Evolutionary conservation across 2,329 filamentous ascomycete species (phyloP), one percentile per base, ranked within the genome.

Genomic region (Emergomyces orientalis): DNA sequence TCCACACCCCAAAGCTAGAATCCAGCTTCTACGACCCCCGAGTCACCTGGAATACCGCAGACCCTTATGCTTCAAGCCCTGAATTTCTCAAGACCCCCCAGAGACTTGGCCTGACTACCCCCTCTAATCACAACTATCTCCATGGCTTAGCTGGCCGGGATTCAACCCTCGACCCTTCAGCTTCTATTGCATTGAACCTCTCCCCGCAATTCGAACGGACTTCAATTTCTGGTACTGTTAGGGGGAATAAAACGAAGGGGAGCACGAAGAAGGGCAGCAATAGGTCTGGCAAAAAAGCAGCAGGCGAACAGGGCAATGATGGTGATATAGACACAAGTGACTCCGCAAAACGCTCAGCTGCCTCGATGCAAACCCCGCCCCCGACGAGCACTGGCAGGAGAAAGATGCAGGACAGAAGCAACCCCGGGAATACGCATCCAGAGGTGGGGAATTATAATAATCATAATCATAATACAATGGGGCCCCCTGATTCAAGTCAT

Each of bases 341-440:
- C 54, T 75, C 75, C 14, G 70, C 72, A 63, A 77, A 74, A 60
- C 65, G 63, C 61, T 78, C 76, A 9, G 77, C 77, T 34, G 76
- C 76, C 41, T 77, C 76, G 17, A 85, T 86, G 77, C 84, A 86
- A 72, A 86, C 84, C 14, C 84, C 84, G 41, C 84, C 84, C 58
- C 84, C 84, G 2, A 86, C 83, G 32, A 79, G 84, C 72, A 83
- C 82, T 22, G 82, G 79, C 6, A 78, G 80, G 69, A 79, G 81
- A 66, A 78, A 77, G 64, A 71, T 75, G 66, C 75, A 69, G 59
- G 72, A 72, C 30, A 64, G 54, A 19, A 58, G 19, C 49, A 63
- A 55, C 32, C 32, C 41, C 7, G 22, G 27, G 34, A 34, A 56
- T 59, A 57, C 39, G 34, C 37, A 52, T 56, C 9, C 45, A 25